A percentile compares a stretch with the other conserved stretches of the same genome.
phyloP scores from a whole-genome alignment of 176 grass and related monocot genomes.

The Oryza meyeriana region DNA sequence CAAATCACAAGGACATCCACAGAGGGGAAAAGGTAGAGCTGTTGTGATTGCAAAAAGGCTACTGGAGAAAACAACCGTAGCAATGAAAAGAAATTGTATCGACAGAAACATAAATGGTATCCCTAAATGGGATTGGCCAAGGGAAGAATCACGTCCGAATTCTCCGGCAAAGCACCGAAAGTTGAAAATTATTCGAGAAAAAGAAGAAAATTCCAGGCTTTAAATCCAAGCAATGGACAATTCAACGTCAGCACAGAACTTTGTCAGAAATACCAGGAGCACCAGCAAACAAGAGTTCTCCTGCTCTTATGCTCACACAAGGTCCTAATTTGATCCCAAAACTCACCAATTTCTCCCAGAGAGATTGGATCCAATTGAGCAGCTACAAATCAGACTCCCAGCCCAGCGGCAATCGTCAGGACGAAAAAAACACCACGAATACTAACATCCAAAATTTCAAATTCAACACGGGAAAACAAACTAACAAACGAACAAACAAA shows the following conservation, averaged over 20 bases:
- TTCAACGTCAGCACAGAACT: background rate
- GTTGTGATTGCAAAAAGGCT: background rate
- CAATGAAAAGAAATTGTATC: slow-evolving; percentile 2
- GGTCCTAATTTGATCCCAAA: background rate
- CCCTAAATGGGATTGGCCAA: slow-evolving; percentile 16
- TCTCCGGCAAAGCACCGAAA: slow-evolving; percentile 1
- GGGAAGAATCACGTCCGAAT: slow-evolving; percentile 33
- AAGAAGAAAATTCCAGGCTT: slow-evolving; percentile 14
- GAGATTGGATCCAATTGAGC: slow-evolving; percentile 39
- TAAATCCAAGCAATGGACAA: slow-evolving; percentile 4
- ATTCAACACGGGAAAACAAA: background rate
- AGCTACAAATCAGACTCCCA: background rate
- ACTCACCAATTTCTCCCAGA: background rate
- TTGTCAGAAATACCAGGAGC: background rate
- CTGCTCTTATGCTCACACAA: background rate
- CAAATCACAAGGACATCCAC: background rate
- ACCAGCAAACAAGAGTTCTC: background rate
- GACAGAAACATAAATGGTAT: background rate
- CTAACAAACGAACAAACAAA: background rate
- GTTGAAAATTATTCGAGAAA: background rate
- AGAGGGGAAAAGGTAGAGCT: background rate
- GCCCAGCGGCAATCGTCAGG: background rate
- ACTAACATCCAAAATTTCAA: background rate
- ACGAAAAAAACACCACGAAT: background rate
- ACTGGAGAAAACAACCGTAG: background rate